Conservation (phyloP, 345 rosid genomes). For the Durio zibethinus region DNA sequence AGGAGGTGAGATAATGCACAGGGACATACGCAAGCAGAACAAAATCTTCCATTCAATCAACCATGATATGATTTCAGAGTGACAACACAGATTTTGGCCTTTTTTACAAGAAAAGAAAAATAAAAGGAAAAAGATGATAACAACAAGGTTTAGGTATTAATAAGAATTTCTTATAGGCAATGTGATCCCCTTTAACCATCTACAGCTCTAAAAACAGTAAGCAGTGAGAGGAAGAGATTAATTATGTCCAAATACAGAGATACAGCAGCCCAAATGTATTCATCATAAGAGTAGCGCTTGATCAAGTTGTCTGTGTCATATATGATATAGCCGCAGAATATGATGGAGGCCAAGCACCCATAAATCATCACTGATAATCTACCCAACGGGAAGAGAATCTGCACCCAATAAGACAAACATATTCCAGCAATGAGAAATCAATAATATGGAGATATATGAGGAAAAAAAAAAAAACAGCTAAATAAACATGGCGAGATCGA, state of each 20-base stretch:
- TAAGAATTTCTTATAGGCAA: neutral
- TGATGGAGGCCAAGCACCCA: constrained; percentile 69
- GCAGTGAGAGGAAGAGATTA: constrained; percentile 55
- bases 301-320: constrained; percentile 87
- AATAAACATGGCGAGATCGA: neutral
- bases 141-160: neutral
- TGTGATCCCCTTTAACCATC: constrained; percentile 18
- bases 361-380: constrained; percentile 72
- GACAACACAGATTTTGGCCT: neutral
- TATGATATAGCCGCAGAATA: constrained; percentile 80
- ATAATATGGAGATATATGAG: neutral
- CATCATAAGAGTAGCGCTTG: constrained; percentile 68
- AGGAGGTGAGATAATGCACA: neutral
- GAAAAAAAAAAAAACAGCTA: neutral
- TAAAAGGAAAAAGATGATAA: neutral
- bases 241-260: constrained; percentile 51
- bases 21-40: neutral
- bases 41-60: neutral
- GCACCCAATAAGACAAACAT: constrained; percentile 24
- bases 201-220: constrained; percentile 51
- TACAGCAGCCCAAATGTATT: constrained; percentile 68
- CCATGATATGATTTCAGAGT: neutral
- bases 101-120: neutral
- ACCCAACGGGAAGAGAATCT: constrained; percentile 79
- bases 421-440: neutral